Evolutionary conservation across 495 filamentous ascomycete species (phyloP).

Genomic region (Talaromyces proteolyticus): DNA sequence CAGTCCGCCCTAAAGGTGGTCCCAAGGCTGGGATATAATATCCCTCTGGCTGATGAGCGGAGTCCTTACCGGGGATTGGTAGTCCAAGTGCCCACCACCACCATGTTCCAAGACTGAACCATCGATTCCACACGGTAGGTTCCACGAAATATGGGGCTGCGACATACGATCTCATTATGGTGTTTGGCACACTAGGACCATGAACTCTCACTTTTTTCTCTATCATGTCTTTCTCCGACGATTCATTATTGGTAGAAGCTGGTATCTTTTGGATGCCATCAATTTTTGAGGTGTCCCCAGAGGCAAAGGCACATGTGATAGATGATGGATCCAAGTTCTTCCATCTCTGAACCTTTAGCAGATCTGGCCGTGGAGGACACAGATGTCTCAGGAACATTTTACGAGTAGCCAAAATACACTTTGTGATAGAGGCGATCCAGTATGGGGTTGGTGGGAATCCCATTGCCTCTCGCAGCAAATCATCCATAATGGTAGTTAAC

Average conservation of each 20-base stretch:
- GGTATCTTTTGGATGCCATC: too few relatives aligned
- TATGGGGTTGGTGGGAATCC: background rate
- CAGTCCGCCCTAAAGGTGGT: background rate
- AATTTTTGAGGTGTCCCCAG: background rate
- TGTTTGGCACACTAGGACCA: too few relatives aligned
- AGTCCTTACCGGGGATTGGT: constrained; percentile 51
- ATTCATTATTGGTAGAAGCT: background rate
- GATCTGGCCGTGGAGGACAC: background rate
- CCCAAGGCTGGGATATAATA: background rate
- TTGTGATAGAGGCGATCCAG: background rate
- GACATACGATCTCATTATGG: background rate
- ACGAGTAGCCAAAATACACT: background rate
- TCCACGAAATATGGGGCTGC: constrained; percentile 54
- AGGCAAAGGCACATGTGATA: background rate
- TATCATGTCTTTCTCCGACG: background rate
- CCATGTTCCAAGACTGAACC: constrained; percentile 45
- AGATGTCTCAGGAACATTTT: background rate
- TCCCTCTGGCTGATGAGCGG: background rate
- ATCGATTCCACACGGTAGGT: constrained; percentile 55
- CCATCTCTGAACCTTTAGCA: background rate
- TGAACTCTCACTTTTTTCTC: too few relatives aligned
- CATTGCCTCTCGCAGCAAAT: background rate
- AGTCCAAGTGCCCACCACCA: constrained; percentile 45
- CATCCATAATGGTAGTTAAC: background rate
- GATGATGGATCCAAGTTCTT: background rate